Evolutionary conservation across 768 basidiomycete species (phyloP).

Genomic region (Phaeolepiota aurea): DNA sequence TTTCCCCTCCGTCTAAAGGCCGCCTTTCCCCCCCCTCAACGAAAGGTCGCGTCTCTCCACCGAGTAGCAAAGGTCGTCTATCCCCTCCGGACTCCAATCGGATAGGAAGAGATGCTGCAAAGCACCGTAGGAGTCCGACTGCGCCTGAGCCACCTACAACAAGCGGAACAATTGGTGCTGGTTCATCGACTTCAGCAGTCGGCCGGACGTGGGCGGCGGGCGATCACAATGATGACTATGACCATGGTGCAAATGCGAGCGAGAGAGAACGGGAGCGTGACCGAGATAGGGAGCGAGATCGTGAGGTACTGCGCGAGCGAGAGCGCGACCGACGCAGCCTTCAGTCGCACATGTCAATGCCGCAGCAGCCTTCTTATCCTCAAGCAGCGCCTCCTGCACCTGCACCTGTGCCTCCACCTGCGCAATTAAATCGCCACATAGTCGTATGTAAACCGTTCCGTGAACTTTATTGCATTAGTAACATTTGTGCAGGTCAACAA

Average conservation of each 20-base stretch:
- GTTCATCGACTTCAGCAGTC: conserved; percentile 11
- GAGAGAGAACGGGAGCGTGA: conserved; percentile 27
- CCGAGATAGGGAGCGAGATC: conserved; percentile 14
- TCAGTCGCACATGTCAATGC: conserved; percentile 19
- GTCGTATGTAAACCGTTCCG: conserved; percentile 21
- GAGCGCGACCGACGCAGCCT: conserved; percentile 19
- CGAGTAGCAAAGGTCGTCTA: conserved; percentile 17
- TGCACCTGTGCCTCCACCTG: conserved; percentile 19
- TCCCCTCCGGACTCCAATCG: conserved; percentile 20
- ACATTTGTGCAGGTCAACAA: conserved; percentile 56
- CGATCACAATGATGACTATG: conserved; percentile 29
- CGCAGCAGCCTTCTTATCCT: conserved; percentile 20
- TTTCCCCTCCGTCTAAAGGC: conserved; percentile 16
- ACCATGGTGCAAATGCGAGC: conserved; percentile 23
- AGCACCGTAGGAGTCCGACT: conserved; percentile 64
- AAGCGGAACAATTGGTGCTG: conserved; percentile 21
- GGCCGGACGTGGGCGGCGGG: conserved; percentile 34
- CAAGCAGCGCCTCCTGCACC: conserved; percentile 25
- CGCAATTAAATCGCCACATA: conserved; percentile 32
- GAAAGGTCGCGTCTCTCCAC: conserved; percentile 21
- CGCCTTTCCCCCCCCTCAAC: conserved; percentile 15
- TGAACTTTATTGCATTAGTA: conserved; percentile 1
- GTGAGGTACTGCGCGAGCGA: conserved; percentile 9
- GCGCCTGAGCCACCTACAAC: conserved; percentile 51
- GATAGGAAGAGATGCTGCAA: conserved; percentile 21